These are phyloP conservation scores for Phytophthora aleatoria DNA, from an alignment of 352 stramenopile genomes.

Conservation along the genomic window DNA sequence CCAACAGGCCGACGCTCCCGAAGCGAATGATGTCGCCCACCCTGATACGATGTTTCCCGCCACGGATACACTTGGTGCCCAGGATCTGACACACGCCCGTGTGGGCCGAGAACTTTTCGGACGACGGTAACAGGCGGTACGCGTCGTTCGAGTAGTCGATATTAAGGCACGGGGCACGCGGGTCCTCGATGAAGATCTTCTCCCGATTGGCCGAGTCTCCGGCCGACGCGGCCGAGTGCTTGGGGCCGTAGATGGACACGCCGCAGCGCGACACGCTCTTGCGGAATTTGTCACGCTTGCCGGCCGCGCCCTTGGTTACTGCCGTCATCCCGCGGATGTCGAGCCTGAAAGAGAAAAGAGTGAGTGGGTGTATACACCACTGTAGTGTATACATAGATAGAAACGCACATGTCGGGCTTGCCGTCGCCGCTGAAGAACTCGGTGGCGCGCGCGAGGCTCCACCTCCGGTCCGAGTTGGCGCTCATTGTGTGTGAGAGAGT, in stretches of 20 bases:
- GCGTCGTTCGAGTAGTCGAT: constrained; percentile 89
- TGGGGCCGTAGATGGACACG: constrained; percentile 88
- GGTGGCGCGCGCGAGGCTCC: constrained; percentile 84
- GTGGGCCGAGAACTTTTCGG: constrained; percentile 87
- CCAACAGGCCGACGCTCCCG: constrained; percentile 77
- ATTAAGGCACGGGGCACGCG: constrained; percentile 78
- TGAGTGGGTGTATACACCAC: background rate
- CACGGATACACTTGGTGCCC: constrained; percentile 85
- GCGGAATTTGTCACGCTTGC: constrained; percentile 89
- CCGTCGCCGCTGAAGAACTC: constrained; percentile 90
- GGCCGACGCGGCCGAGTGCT: constrained; percentile 57
- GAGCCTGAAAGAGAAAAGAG: constrained; percentile 42
- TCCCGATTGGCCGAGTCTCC: constrained; percentile 45
- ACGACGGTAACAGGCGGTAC: constrained; percentile 84
- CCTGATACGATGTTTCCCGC: constrained; percentile 78
- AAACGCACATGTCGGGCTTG: constrained; percentile 82
- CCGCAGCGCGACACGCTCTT: constrained; percentile 86
- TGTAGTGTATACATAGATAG: background rate
- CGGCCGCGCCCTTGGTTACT: constrained; percentile 81
- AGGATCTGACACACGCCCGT: constrained; percentile 89
- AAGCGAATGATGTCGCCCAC: constrained; percentile 90
- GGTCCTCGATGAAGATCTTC: constrained; percentile 90
- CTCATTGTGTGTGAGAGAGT: constrained; percentile 40
- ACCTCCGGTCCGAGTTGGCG: constrained; percentile 69
- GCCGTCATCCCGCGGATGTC: constrained; percentile 89